phyloP scores from a whole-genome alignment of 805 yeast species.

The Alloascoidea hylecoeti region DNA sequence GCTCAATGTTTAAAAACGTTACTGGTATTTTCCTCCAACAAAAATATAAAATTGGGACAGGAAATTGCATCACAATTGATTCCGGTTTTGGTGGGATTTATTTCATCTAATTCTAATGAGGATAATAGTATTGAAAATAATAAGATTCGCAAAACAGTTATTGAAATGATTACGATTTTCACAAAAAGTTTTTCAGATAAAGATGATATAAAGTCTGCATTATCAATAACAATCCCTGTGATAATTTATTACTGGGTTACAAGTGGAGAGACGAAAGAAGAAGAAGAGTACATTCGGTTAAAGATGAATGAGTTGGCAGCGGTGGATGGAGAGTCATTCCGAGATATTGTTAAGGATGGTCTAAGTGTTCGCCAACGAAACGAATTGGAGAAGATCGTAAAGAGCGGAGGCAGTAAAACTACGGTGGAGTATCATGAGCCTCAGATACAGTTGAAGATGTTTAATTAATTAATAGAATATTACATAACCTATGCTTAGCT shows the following conservation, averaged over 20 bases:
- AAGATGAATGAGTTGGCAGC: conserved; percentile 33
- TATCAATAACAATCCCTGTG: conserved; percentile 19
- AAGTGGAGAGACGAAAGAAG: conserved; percentile 9
- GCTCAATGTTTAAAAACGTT: conserved; percentile 53
- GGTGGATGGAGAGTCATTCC: conserved; percentile 31
- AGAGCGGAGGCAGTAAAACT: no score
- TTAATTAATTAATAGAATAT: no score
- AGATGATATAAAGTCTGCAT: conserved; percentile 15
- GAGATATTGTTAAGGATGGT: conserved; percentile 23
- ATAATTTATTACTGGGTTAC: conserved; percentile 20
- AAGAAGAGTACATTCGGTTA: conserved; percentile 19
- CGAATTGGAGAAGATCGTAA: no score
- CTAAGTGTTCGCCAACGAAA: conserved; percentile 24
- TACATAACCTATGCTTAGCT: no score
- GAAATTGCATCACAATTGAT: conserved; percentile 28
- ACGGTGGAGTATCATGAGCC: no score
- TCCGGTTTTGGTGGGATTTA: conserved; percentile 24
- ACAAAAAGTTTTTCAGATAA: conserved; percentile 22
- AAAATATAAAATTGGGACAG: conserved; percentile 17
- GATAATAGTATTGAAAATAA: conserved; percentile 1
- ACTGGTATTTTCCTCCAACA: conserved; percentile 22
- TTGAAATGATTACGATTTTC: conserved; percentile 36
- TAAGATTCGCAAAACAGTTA: conserved; percentile 15
- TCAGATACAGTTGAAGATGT: no score
- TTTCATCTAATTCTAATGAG: conserved; percentile 16